Evolutionary conservation across 2,329 filamentous ascomycete genomes (phyloP).

Genomic region (Monosporascus sp.): DNA sequence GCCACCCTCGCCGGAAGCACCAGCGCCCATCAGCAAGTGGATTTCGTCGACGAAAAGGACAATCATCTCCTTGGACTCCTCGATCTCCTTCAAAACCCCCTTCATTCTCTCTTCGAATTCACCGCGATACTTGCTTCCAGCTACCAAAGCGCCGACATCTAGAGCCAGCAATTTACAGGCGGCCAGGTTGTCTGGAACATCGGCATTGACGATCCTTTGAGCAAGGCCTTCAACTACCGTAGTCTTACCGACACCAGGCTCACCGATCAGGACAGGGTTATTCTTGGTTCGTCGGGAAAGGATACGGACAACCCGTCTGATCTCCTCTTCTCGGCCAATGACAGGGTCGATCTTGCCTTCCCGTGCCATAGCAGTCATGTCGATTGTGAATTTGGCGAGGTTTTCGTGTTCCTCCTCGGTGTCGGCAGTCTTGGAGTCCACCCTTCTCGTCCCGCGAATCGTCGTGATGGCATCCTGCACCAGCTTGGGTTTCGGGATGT

Average conservation of each 20-base stretch:
- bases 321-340: constrained; percentile 95
- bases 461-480: constrained; percentile 86
- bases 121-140: constrained; percentile 96
- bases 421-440: constrained; percentile 95
- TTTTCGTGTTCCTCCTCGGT: constrained; percentile 91
- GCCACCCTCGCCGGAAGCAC: constrained; percentile 87
- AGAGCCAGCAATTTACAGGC: constrained; percentile 91
- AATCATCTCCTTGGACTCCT: constrained; percentile 92
- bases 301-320: constrained; percentile 85
- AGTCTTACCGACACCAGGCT: constrained; percentile 97
- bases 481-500: constrained; percentile 86
- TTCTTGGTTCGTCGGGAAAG: constrained; percentile 94
- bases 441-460: constrained; percentile 86
- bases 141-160: constrained; percentile 90
- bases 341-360: constrained; percentile 98
- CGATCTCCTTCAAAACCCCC: constrained; percentile 94
- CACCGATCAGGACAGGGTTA: constrained; percentile 96
- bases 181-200: constrained; percentile 92
- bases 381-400: constrained; percentile 95
- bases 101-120: constrained; percentile 99
- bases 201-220: constrained; percentile 90
- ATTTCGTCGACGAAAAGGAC: constrained; percentile 99
- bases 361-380: constrained; percentile 93
- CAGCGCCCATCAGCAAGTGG: constrained; percentile 96
- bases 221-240: constrained; percentile 96